Evolutionary conservation across 2,329 filamentous ascomycete species (phyloP).

Genomic region (Monilinia polystroma): DNA sequence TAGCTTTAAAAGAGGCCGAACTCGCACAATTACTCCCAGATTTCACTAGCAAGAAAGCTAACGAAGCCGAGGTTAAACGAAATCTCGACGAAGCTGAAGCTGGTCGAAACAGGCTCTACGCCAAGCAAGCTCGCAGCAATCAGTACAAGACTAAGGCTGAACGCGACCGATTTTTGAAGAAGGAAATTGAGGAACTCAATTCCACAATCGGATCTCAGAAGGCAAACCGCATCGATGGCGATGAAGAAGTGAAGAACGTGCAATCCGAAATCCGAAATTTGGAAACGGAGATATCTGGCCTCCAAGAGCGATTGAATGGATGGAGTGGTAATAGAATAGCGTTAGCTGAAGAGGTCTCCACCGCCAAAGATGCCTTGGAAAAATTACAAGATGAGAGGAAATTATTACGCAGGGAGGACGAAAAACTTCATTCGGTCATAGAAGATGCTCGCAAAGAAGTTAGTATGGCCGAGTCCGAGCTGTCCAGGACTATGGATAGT

Average conservation of each 20-base stretch:
- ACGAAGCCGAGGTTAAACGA: conserved; percentile 69
- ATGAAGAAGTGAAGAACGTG: conserved; percentile 75
- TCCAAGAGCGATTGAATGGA: conserved; percentile 73
- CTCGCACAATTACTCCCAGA: conserved; percentile 73
- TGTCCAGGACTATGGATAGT: conserved; percentile 85
- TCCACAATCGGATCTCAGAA: conserved; percentile 75
- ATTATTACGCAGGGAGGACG: conserved; percentile 82
- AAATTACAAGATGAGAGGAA: conserved; percentile 83
- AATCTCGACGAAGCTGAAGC: conserved; percentile 76
- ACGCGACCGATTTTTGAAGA: conserved; percentile 77
- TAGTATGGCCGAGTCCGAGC: conserved; percentile 70
- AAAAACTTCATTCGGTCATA: conserved; percentile 77
- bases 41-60: conserved; percentile 69
- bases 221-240: conserved; percentile 78
- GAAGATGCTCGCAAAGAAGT: conserved; percentile 73
- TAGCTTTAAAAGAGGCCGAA: conserved; percentile 73
- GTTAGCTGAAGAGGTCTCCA: conserved; percentile 71
- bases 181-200: conserved; percentile 78
- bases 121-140: conserved; percentile 85
- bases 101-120: conserved; percentile 74
- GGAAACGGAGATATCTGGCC: conserved; percentile 67
- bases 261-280: conserved; percentile 68
- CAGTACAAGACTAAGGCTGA: conserved; percentile 87
- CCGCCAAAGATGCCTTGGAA: conserved; percentile 75
- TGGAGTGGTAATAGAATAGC: conserved; percentile 72